Base-by-base conservation (phyloP, 2,329 filamentous ascomycete genomes). In the Fusarium agapanthi region DNA sequence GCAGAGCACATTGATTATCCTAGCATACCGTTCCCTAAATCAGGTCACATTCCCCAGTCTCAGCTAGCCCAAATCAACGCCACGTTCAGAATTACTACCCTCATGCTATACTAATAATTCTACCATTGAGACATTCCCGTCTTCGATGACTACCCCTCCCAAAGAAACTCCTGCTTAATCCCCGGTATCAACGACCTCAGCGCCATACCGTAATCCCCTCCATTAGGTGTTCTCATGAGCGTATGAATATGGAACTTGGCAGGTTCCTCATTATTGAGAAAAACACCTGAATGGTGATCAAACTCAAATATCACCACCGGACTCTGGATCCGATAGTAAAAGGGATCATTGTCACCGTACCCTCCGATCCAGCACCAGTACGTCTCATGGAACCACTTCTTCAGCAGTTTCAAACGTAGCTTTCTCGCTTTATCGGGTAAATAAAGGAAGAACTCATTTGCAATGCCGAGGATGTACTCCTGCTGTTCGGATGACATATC, bases 211-310 rank as follows among this genome's bases (percentile, higher is more conserved):
- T 95, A 95, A 78, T 95, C 93, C 1, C 93, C 93, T 0, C 83
- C 89, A 79, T 95, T 95, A 1, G 93, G 93, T 37, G 89, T 91
- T 40, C 93, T 82, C 70, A 93, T 81, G 58, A 94, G 81, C 0
- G 93, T 95, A 79, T 95, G 93, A 28, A 93, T 92, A 75, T 95
- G 93, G 75, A 93, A 95, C 80, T 92, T 93, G 37, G 90, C 90
- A 0, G 93, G 93, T 80, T 93, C 88, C 55, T 85, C 84, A 77
- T 95, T 95, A 3, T 86, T 90, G 76, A 95, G 80, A 74, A 95
- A 95, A 0, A 95, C 93, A 1, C 93, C 92, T 0, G 90, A 93
- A 79, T 95, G 93, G 77, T 94, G 92, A 75, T 95, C 93, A 75
- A 95, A 93, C 84, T 95, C 93, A 57, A 92, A 84, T 5, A 95